A percentile compares a stretch with the other conserved stretches of the same genome.
Evolutionary conservation across 2,329 filamentous ascomycete species (phyloP).

Genomic region (Ilyonectria robusta): DNA sequence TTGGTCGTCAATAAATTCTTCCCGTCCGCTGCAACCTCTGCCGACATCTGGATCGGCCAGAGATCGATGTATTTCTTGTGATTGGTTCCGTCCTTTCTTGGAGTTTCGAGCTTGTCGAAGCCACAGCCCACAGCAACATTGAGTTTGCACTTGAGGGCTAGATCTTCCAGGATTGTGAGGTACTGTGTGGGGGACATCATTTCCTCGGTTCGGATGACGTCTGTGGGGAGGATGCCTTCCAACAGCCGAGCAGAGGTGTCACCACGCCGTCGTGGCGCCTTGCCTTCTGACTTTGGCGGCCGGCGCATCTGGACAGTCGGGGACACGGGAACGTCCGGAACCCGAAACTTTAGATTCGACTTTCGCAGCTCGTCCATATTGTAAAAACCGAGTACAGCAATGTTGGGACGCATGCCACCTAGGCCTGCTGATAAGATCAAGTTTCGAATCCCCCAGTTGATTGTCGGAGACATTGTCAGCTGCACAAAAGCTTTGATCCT

Average conservation of each 20-base stretch:
- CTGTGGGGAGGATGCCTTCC: slow-evolving; percentile 75
- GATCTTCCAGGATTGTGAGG: slow-evolving; percentile 85
- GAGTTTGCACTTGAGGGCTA: slow-evolving; percentile 82
- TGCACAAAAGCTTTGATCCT: slow-evolving; percentile 93
- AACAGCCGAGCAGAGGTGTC: slow-evolving; percentile 70
- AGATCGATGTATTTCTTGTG: slow-evolving; percentile 86
- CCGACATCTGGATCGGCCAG: slow-evolving; percentile 96
- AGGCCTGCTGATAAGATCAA: slow-evolving; percentile 85
- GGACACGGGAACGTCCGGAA: slow-evolving; percentile 65
- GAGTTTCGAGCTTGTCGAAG: slow-evolving; percentile 82
- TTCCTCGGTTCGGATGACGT: slow-evolving; percentile 76
- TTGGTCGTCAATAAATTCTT: slow-evolving; percentile 85
- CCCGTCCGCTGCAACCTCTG: slow-evolving; percentile 78
- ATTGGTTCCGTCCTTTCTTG: slow-evolving; percentile 69
- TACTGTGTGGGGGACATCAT: slow-evolving; percentile 81
- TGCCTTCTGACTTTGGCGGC: slow-evolving; percentile 50
- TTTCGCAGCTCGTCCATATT: slow-evolving; percentile 83
- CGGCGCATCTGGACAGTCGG: slow-evolving; percentile 52
- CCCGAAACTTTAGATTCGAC: slow-evolving; percentile 68
- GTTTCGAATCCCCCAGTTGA: slow-evolving; percentile 89
- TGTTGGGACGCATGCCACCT: slow-evolving; percentile 91
- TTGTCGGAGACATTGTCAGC: slow-evolving; percentile 83
- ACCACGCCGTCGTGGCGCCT: slow-evolving; percentile 57
- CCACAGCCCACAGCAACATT: slow-evolving; percentile 90
- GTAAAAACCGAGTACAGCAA: slow-evolving; percentile 85